Evolutionary conservation across 2,329 filamentous ascomycete species (phyloP), one percentile per base, ranked within the genome.

Genomic region (Alternaria sp.): DNA sequence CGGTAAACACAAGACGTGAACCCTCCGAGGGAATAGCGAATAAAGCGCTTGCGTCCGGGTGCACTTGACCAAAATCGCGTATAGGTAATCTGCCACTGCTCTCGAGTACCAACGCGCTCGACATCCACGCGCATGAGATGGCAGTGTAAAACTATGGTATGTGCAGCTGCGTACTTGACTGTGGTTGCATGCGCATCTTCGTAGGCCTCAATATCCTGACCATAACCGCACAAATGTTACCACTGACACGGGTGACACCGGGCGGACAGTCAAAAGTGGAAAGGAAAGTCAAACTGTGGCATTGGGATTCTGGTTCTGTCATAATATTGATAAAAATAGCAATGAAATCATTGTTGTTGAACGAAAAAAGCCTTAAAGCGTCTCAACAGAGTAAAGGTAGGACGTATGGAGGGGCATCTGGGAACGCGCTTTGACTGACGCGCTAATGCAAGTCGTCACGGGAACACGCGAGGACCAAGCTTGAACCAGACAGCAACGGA

Each of bases 401-500:
- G 52, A 49, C 51, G 36, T 25, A 52, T 22, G 18, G 52, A 43
- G 63, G 64, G 53, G 11, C 28, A 30, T 11, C 28, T 30, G 28
- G 28, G 54, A 36, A 52, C 58, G 60, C 62, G 59, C 53, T 59
- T 60, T 49, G 49, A 57, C 54, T 52, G 4, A 45, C 65, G 60
- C 69, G 72, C 74, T 74, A 74, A 66, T 68, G 63, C 64, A 60
- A 63, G 58, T 60, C 46, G 66, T 75, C 73, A 75, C 65, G 65
- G 66, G 74, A 67, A 48, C 30, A 55, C 41, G 53, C 43, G 53
- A 8, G 22, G 8, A 10, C 22, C 32, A 48, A 22, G 20, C 41
- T 25, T 11, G 34, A 30, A n/a, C 11, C n/a, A 16, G 22, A 52
- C 22, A 41, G 34, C 10, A 9, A 27, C 18, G n/a, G 50, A 30